phyloP scores from a whole-genome alignment of 2,329 filamentous ascomycete species.

The Claviceps spartinae region DNA sequence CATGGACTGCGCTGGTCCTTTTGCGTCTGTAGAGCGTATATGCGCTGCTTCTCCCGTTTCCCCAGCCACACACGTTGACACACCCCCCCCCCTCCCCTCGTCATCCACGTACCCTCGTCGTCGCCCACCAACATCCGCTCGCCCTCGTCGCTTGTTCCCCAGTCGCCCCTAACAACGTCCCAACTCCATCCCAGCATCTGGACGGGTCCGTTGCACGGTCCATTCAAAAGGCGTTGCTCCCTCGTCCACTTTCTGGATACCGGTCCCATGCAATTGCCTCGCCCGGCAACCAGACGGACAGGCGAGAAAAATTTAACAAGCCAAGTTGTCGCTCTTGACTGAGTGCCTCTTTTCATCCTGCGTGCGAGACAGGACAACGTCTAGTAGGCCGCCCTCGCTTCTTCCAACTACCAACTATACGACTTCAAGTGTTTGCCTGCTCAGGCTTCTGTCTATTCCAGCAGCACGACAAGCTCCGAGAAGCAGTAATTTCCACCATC shows the following conservation, averaged over 20 bases:
- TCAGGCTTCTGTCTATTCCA: neutral
- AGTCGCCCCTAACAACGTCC: conserved; percentile 20
- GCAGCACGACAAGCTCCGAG: neutral
- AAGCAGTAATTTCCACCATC: neutral
- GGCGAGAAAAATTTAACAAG: conserved; percentile 3
- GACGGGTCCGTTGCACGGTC: conserved; percentile 13
- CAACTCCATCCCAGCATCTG: conserved; percentile 15
- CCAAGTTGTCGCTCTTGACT: conserved; percentile 7
- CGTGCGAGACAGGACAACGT: conserved; percentile 4
- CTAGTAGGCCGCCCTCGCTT: neutral
- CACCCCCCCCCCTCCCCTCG: too few relatives aligned
- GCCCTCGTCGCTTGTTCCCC: conserved; percentile 4
- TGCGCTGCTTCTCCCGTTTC: too few relatives aligned
- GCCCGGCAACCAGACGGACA: conserved; percentile 8
- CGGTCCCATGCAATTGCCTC: conserved; percentile 18
- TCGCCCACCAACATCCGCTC: neutral
- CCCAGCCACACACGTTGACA: too few relatives aligned
- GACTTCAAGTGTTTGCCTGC: neutral
- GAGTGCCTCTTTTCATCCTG: conserved; percentile 7
- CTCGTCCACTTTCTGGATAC: conserved; percentile 18
- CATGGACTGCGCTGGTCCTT: too few relatives aligned
- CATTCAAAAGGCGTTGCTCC: conserved; percentile 29
- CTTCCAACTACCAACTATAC: neutral
- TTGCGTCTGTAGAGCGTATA: too few relatives aligned
- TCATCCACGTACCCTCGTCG: too few relatives aligned